Evolutionary conservation across 2,329 filamentous ascomycete species (phyloP), one percentile per base, ranked within the genome.

Genomic region (Paracoccidioides brasiliensis): DNA sequence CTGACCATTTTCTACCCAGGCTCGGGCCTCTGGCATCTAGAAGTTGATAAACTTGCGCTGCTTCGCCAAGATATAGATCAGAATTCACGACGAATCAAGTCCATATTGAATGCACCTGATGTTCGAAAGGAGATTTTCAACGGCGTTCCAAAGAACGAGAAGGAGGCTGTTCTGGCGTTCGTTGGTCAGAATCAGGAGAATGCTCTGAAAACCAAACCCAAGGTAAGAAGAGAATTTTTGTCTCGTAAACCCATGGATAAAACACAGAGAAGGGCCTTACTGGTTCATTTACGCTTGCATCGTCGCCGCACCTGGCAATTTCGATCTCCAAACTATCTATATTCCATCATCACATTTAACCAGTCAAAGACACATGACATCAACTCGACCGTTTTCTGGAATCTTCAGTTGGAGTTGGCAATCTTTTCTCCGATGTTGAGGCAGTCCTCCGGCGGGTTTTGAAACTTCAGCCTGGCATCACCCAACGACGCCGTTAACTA

Each of bases 131-230:
- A 77, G 5, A 90, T 90, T 67, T 78, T 91, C 50, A 78, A 78
- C 1, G 75, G 76, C 3, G 71, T 76, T 22, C 69, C 75, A 55
- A 74, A 76, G 52, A 76, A 80, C 55, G 77, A 82, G 57, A 76
- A 80, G 58, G 80, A 80, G 51, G 83, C 78, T 15, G 69, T 93
- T 4, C 77, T 80, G 60, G 85, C 85, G 0, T 95, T 95, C 69
- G 77, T 80, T 28, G 76, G 75, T 45, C 75, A 78, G 61, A 96
- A 95, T 64, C 74, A 80, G 60, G 81, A 83, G 57, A 85, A 81
- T 58, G 88, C 89, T 12, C 75, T 96, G 52, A 95, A 94, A 76
- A 91, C 82, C 41, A 84, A 85, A 66, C 90, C 90, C 4, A 91
- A 90, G 81, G 88, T 89, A 69, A 68, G 78, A 37, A 89, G 69